Evolutionary conservation across 768 basidiomycete species (phyloP).

Genomic region (Neoboletus subvelutipes): DNA sequence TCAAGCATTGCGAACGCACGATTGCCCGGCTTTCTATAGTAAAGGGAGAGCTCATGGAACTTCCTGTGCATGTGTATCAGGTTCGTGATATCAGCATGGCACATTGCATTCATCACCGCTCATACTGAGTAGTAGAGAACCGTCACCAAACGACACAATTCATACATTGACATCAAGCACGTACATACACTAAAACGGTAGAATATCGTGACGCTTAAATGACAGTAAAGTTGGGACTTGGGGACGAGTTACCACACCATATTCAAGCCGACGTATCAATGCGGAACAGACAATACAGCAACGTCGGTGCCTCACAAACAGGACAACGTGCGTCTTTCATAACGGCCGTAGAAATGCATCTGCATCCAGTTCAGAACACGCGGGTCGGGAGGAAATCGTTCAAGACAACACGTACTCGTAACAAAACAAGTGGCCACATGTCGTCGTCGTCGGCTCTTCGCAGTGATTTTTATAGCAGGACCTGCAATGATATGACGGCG

Average conservation of each 20-base stretch:
- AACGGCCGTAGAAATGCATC: conserved; percentile 54
- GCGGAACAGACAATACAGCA: conserved; percentile 57
- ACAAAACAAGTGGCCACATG: conserved; percentile 67
- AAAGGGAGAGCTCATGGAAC: too few relatives aligned
- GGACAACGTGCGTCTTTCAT: conserved; percentile 50
- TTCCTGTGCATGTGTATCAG: too few relatives aligned
- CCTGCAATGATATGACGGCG: conserved; percentile 45
- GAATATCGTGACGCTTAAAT: background rate
- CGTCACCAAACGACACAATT: background rate
- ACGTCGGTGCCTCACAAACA: conserved; percentile 48
- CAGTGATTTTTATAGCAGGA: conserved; percentile 49
- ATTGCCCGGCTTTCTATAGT: too few relatives aligned
- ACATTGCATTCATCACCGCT: background rate
- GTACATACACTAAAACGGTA: conserved; percentile 4
- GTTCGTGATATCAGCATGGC: too few relatives aligned
- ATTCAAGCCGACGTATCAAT: conserved; percentile 40
- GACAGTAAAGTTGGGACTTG: background rate
- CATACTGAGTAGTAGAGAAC: background rate
- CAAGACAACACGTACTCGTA: conserved; percentile 34
- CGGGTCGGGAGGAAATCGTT: background rate
- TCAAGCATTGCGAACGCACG: too few relatives aligned
- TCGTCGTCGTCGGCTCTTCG: conserved; percentile 55
- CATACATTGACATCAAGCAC: conserved; percentile 3
- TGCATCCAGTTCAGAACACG: conserved; percentile 22
- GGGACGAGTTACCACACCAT: background rate